Evolutionary conservation across 495 filamentous ascomycete species (phyloP), one percentile per base, ranked within the genome.

Genomic region (Xylaria castorea): DNA sequence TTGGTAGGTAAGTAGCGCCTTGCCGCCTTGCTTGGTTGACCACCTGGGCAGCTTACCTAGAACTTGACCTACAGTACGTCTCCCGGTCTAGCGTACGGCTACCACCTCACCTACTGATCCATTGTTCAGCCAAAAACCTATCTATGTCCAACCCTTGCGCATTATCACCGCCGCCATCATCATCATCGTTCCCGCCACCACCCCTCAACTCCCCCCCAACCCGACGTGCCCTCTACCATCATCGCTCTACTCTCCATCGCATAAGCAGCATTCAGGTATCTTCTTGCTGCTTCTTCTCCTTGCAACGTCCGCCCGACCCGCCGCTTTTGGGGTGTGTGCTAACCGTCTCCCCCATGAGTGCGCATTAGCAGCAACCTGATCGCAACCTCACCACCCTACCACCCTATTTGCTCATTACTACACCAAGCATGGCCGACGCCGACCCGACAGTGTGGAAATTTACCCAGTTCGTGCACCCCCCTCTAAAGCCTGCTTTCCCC

Each of bases 371-470:
- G 75, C 76, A 75, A 66, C 74, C 76, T 66, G 71, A 69, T 72
- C 68, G 75, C 77, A 78, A 75, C 79, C 76, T 67, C 70, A 61
- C 62, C 70, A 72, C 62, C 50, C 42, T 53, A 48, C 61, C 61
- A 30, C 61, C 70, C 42, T 67, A 34, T 66, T 40, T 67, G 27
- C 70, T 51, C 63, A 38, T 61, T 44, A 66, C 63, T 51, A 12
- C 42, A 57, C 62, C 51, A 79, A 95, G 91, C 85, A 99, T 99
- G 96, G 95, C 96, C 86, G 96, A 97, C 87, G 93, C 91, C 86
- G 96, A 98, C 85, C 87, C 92, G 83, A 92, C 89, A 84, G 89
- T 94, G 82, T 95, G 96, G 96, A 98, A 98, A 88, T 99, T 99
- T 86, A 99, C 96, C 84, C 96, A 99, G 96, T 99, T 89, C 89